Conservation (phyloP, 2,329 filamentous ascomycete genomes). For the Aspergillus clavatus region DNA sequence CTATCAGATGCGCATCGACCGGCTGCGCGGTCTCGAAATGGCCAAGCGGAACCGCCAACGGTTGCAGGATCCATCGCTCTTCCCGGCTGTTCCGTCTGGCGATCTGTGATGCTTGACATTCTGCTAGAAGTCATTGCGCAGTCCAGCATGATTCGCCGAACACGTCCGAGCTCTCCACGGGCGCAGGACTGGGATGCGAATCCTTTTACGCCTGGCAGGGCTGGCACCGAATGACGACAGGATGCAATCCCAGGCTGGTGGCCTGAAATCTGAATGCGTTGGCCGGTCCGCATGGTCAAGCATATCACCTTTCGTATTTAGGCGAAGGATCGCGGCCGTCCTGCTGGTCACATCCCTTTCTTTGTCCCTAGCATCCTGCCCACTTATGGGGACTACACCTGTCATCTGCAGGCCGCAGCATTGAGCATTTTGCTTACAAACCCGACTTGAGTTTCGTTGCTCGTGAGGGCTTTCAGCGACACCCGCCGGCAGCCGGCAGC, state of each 20-base stretch:
- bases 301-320: background rate
- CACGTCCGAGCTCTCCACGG: background rate
- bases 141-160: too few species aligned
- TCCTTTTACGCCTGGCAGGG: background rate
- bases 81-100: conserved; percentile 76
- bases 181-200: background rate
- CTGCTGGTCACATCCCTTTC: too few species aligned
- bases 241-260: background rate
- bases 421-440: too few species aligned
- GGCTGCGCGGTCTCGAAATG: conserved; percentile 70
- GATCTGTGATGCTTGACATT: conserved; percentile 23
- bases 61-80: conserved; percentile 69
- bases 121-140: too few species aligned
- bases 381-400: background rate
- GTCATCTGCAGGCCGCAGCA: background rate
- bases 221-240: background rate
- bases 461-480: too few species aligned
- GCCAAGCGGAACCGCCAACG: conserved; percentile 78
- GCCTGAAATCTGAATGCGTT: background rate
- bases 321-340: background rate
- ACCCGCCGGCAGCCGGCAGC: background rate
- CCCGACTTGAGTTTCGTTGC: too few species aligned
- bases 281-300: background rate
- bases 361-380: too few species aligned
- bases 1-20: conserved; percentile 77